Conservation (phyloP, 495 filamentous ascomycete species). For the Pyrenopolyporus hunteri region DNA sequence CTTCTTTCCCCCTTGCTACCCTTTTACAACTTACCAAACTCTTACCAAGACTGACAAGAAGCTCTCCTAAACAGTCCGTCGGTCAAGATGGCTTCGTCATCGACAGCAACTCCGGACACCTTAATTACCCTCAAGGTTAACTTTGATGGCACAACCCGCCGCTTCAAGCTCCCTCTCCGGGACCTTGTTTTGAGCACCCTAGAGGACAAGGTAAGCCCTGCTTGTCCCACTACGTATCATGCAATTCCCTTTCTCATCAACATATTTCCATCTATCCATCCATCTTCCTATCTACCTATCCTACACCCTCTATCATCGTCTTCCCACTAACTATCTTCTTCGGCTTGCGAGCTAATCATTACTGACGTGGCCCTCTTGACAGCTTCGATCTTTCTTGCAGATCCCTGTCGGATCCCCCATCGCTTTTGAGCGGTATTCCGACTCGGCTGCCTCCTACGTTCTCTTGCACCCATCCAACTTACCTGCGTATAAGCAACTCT, state of each 20-base stretch:
- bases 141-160: conserved; percentile 71
- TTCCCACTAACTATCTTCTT: neutral
- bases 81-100: conserved; percentile 41
- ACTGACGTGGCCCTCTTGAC: conserved; percentile 31
- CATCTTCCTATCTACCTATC: neutral
- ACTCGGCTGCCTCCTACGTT: conserved; percentile 84
- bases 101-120: conserved; percentile 59
- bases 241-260: conserved; percentile 42
- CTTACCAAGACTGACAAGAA: conserved; percentile 4
- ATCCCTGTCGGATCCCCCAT: conserved; percentile 72
- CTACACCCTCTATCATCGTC: neutral
- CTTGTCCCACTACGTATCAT: neutral
- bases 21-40: neutral
- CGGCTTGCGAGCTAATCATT: neutral
- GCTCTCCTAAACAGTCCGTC: conserved; percentile 10
- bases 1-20: neutral
- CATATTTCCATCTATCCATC: too few species aligned
- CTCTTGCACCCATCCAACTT: conserved; percentile 77
- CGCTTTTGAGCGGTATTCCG: conserved; percentile 92
- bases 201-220: conserved; percentile 77
- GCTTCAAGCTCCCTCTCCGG: conserved; percentile 87
- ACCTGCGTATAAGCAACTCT: conserved; percentile 93
- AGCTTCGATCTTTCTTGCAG: conserved; percentile 78
- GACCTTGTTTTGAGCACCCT: conserved; percentile 80
- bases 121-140: conserved; percentile 85